Base-by-base conservation (phyloP, 2,329 filamentous ascomycete genomes). In the Knufia petricola region DNA sequence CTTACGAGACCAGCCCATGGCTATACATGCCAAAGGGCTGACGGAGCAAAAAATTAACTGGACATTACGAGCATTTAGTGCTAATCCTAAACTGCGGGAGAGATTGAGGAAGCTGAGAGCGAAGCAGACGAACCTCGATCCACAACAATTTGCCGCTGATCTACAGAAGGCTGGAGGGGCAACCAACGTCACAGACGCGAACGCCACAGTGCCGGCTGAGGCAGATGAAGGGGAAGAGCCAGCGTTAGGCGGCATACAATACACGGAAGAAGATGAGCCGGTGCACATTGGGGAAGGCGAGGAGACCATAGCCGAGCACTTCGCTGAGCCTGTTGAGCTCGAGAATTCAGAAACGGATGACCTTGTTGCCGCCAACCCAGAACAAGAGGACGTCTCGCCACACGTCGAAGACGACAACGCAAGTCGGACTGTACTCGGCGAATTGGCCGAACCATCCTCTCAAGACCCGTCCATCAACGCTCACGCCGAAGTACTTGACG, bases 21-120 rank as follows among this genome's bases (percentile, higher is more conserved):
- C 87, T 0, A 83, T 85, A 55, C 81, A 95, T 61, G 79, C 87
- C 42, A 94, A 95, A 61, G 66, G 69, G 4, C 63, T 94, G 43
- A 81, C 89, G 1, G 89, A 95, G 67, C 73, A 79, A 45, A 81
- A 78, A 62, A 89, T 96, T 60, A 76, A 84, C 54, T 66, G 73
- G 7, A 76, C 76, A 12, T 69, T 87, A 24, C 70, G 70, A 24
- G 70, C 76, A 23, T 75, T 87, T 55, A 77, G 72, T 52, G 59
- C 64, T 51, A 66, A 66, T 60, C 65, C 66, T 51, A 64, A 65
- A 39, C 53, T 70, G 21, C 59, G 65, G 26, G 66, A 64, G 20
- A 36, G 41, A 31, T 10, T 50, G 40, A 20, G 42, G 20, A 39
- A 45, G 30, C 21, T 38, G 9, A 50, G 32, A 24, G n/a, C 8